Percentiles rank a stretch among this genome's conserved stretches.
Evolutionary conservation across 1,139 yeast genomes (phyloP).

Genomic region (Protomyces pachydermus): DNA sequence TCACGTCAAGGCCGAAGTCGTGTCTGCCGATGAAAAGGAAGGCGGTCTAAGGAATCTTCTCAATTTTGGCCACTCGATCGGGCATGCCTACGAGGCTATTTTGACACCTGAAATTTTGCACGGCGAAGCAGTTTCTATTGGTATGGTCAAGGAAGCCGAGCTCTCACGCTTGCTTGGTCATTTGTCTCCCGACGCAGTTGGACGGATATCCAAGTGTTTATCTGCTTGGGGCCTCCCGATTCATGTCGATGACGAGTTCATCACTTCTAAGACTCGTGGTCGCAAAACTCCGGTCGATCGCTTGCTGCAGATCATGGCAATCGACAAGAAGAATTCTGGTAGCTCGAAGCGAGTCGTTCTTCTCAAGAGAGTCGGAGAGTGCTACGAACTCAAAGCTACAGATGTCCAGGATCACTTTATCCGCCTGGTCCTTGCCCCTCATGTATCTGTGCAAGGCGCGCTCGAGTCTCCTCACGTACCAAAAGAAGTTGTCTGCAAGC

Average conservation of each 20-base stretch:
- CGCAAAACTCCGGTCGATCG: constrained; percentile 68
- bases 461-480: constrained; percentile 32
- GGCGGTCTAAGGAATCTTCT: constrained; percentile 86
- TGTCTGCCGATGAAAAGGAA: constrained; percentile 90
- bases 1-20: constrained; percentile 88
- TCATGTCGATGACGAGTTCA: constrained; percentile 66
- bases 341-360: constrained; percentile 80
- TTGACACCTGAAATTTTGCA: constrained; percentile 93
- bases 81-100: constrained; percentile 96
- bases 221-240: constrained; percentile 82
- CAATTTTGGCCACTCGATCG: constrained; percentile 95
- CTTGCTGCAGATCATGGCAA: constrained; percentile 78
- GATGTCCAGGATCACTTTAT: constrained; percentile 74
- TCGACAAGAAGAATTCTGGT: constrained; percentile 95
- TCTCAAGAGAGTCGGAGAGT: constrained; percentile 76
- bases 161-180: constrained; percentile 84
- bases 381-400: constrained; percentile 85
- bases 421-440: constrained; percentile 55
- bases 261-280: constrained; percentile 62
- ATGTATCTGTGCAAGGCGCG: constrained; percentile 26
- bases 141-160: constrained; percentile 93
- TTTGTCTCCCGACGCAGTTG: constrained; percentile 87
- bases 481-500: constrained; percentile 49
- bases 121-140: constrained; percentile 96
- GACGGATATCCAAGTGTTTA: constrained; percentile 77